These are phyloP conservation scores for Sporothrix luriei DNA, from an alignment of 2,329 filamentous ascomycete genomes.

Conservation along the genomic window DNA sequence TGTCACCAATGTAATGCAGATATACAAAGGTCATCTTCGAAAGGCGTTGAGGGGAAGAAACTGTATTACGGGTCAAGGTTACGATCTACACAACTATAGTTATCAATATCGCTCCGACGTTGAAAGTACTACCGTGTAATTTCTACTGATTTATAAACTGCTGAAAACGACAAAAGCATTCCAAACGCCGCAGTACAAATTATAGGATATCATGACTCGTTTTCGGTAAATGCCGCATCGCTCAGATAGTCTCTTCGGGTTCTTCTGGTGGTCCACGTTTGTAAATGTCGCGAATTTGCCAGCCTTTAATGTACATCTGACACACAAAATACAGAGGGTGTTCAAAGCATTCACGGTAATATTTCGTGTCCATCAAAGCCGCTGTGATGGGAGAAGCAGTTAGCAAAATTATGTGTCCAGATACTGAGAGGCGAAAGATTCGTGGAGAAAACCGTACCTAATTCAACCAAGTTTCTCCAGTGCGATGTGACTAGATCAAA, in stretches of 20 bases:
- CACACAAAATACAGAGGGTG: constrained; percentile 51
- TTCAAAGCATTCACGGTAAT: constrained; percentile 40
- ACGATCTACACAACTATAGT: not conserved
- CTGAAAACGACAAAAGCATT: not conserved
- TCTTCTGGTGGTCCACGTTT: constrained; percentile 13
- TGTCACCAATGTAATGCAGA: not conserved
- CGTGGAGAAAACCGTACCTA: constrained; percentile 28
- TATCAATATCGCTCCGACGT: not conserved
- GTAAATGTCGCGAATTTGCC: constrained; percentile 39
- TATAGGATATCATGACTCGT: not conserved
- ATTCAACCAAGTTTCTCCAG: constrained; percentile 38
- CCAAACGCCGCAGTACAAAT: not conserved
- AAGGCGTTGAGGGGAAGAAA: too few relatives aligned
- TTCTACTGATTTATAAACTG: too few relatives aligned
- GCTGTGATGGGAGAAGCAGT: constrained; percentile 10
- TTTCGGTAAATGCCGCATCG: not conserved
- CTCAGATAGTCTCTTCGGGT: not conserved
- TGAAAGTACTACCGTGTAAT: too few relatives aligned
- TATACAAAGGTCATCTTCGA: not conserved
- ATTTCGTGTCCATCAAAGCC: constrained; percentile 18
- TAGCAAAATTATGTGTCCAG: not conserved
- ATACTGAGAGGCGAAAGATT: not conserved
- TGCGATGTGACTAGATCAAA: constrained; percentile 42
- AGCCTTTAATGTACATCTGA: constrained; percentile 51
- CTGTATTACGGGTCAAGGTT: not conserved